Base-by-base conservation (phyloP, 2,329 filamentous ascomycete genomes). In the Aspergillus glaucus region DNA sequence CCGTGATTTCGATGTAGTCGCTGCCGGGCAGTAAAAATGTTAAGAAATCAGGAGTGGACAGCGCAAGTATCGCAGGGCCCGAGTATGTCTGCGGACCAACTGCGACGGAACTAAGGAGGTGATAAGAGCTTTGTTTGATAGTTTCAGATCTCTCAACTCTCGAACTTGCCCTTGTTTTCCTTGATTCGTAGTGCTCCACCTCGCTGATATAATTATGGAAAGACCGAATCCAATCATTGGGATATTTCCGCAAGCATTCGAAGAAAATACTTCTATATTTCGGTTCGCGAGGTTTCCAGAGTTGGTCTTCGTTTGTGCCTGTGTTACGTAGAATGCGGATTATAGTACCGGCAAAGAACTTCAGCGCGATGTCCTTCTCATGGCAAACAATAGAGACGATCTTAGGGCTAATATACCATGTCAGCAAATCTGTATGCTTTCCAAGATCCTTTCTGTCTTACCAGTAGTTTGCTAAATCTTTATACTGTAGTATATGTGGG, bases 271-370 rank as follows among this genome's bases (percentile, higher is more conserved):
- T 24, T 41, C 41, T 34, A n/a, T 50, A 19, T 24, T 30, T 24
- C 21, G 40, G 19, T 2, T 40, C 41, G 40, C 55, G 52, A 6
- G 43, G 22, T 17, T 49, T 32, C 53, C 50, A 54, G 30, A 53
- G 40, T 6, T 26, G 22, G 5, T 48, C n/a, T 3, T 32, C 22
- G 26, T 49, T 50, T 5, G 44, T 42, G 4, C 47, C 40, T 3
- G 43, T 43, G 5, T n/a, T 12, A 17, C 45, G 32, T 14, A 63
- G 44, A 5, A 43, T 40, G 41, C 50, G 51, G 22, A 62, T 51
- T 12, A 62, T 54, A 28, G 40, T n/a, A n/a, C 30, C 52, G 22
- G 62, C 55, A 26, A 60, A 47, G 15, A 63, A 49, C 17, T 50
- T 50, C n/a, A 62, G 22, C 15, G 49, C 34, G 8, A 41, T 39